Conservation (phyloP, 192 early-diverging fungal genomes). For the Coemansia sp. region DNA sequence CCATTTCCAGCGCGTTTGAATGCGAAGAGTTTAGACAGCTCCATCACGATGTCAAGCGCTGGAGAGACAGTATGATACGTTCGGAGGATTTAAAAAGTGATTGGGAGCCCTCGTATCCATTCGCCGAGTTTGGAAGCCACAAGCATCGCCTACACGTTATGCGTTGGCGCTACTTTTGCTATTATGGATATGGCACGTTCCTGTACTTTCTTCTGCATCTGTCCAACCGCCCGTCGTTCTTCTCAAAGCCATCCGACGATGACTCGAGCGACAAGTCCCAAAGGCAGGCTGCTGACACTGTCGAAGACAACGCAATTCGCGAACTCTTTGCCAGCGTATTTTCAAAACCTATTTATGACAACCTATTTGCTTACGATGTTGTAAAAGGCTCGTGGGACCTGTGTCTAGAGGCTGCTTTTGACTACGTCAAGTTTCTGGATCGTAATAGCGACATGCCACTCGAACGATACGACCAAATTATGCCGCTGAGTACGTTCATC, state of each 20-base stretch:
- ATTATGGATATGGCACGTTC: conserved; percentile 27
- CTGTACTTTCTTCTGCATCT: conserved; percentile 30
- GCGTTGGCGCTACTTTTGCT: conserved; percentile 43
- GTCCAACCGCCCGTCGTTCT: conserved; percentile 45
- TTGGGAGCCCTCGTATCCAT: neutral
- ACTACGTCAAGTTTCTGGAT: conserved; percentile 21
- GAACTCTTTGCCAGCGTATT: conserved; percentile 29
- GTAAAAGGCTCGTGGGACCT: conserved; percentile 34
- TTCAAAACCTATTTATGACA: conserved; percentile 25
- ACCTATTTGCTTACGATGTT: conserved; percentile 39
- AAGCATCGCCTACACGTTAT: conserved; percentile 26
- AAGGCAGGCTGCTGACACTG: neutral
- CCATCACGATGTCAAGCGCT: conserved; percentile 16
- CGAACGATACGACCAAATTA: conserved; percentile 40
- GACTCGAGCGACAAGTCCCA: conserved; percentile 2
- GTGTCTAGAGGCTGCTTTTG: conserved; percentile 25
- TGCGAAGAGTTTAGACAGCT: conserved; percentile 25
- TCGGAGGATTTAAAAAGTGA: conserved; percentile 8
- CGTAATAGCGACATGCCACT: conserved; percentile 31
- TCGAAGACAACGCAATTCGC: conserved; percentile 34
- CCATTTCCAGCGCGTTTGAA: conserved; percentile 27
- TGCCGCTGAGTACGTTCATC: conserved; percentile 32
- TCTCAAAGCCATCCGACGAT: neutral
- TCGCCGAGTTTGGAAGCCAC: conserved; percentile 31
- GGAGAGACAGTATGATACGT: conserved; percentile 20